Evolutionary conservation across 2,329 filamentous ascomycete species (phyloP).

Genomic region (Graphilbum fragrans): DNA sequence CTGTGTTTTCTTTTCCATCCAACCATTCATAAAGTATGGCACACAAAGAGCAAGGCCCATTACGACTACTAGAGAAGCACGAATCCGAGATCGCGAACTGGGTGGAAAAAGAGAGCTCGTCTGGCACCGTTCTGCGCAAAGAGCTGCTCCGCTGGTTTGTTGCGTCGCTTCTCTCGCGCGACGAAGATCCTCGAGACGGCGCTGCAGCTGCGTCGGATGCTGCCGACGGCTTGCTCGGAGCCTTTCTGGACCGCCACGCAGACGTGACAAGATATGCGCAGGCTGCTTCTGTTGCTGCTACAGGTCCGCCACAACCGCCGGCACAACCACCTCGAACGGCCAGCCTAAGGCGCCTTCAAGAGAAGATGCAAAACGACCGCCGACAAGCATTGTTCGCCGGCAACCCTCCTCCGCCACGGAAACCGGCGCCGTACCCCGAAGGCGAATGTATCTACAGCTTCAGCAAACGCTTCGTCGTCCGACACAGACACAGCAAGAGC

Average conservation of each 20-base stretch:
- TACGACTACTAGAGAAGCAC: background rate
- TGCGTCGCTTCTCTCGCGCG: background rate
- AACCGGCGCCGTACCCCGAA: slow-evolving; percentile 11
- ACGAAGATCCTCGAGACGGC: background rate
- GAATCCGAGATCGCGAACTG: background rate
- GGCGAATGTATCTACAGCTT: slow-evolving; percentile 11
- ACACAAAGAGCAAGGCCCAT: background rate
- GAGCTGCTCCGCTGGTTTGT: background rate
- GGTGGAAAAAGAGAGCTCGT: background rate
- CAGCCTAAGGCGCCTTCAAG: background rate
- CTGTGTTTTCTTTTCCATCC: too few relatives aligned
- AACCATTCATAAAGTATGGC: too few relatives aligned
- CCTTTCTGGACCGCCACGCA: background rate
- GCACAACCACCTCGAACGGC: background rate
- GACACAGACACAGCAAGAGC: slow-evolving; percentile 6
- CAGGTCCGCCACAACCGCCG: background rate
- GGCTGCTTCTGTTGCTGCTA: background rate
- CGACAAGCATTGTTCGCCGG: background rate
- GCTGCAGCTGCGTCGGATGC: background rate
- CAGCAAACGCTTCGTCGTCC: slow-evolving; percentile 8
- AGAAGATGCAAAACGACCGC: background rate
- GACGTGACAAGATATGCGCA: background rate
- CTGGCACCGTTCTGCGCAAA: background rate
- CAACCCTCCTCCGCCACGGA: slow-evolving; percentile 8
- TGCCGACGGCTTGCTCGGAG: background rate